Base-by-base conservation (phyloP, 2,329 filamentous ascomycete species). In the Monosporascus sp. region DNA sequence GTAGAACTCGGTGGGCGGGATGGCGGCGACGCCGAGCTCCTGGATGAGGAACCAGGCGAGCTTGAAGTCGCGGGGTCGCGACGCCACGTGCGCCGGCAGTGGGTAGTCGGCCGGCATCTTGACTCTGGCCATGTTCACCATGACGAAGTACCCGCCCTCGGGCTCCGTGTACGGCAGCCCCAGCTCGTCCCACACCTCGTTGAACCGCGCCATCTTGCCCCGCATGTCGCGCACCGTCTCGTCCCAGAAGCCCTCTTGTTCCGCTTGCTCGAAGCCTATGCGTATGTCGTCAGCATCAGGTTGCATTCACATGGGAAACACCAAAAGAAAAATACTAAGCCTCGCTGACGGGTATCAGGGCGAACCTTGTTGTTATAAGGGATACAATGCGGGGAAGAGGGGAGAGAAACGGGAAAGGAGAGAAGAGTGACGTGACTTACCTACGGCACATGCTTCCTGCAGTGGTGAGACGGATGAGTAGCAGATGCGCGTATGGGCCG, bases 11-110 rank as follows among this genome's bases (percentile, higher is more conserved):
- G 92, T 96, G 0, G 94, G 94, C 19, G 94, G 94, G 58, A 99
- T 97, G 8, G 93, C 92, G 3, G 94, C 94, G 27, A 99, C 91
- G 9, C 94, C 94, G 20, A 99, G 78, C 75, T 99, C 93, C 70
- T 92, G 92, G 72, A 99, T 99, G 63, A 97, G 74, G 75, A 97
- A 97, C 93, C 93, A 99, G 37, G 86, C 84, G 47, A 99, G 81
- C 78, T 96, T 90, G 75, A 97, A 99, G 70, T 99, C 94, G 31
- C 94, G 80, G 24, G 94, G 91, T 2, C 94, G 83, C 65, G 79
- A 85, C 16, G 88, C 89, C 37, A 99, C 93, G 67, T 97, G 91
- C 1, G 86, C 78, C 27, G 94, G 94, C 77, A 97, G 97, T 0
- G 87, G 82, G 70, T 97, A 99, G 68, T 86, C 85, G 5, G 79